These are phyloP conservation scores for Eleusine coracana DNA, from an alignment of 176 grass and related monocot genomes.

Conservation along the genomic window DNA sequence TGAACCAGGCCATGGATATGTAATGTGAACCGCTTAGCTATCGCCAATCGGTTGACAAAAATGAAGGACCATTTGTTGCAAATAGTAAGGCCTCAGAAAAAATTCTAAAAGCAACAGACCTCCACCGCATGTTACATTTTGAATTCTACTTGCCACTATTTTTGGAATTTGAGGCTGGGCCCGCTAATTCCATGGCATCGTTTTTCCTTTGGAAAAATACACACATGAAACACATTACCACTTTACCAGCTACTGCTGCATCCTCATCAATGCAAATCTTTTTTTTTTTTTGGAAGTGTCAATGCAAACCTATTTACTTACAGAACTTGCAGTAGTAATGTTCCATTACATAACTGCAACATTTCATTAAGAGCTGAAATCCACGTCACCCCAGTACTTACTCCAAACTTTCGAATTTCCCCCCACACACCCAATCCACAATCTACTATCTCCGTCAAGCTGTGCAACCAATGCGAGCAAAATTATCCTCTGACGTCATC, in stretches of 20 bases:
- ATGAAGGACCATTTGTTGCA: neutral
- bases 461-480: neutral
- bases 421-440: neutral
- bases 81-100: too few relatives aligned
- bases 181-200: neutral
- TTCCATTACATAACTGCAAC: neutral
- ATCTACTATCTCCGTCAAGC: neutral
- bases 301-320: neutral
- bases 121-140: neutral
- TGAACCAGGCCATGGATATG: conserved; percentile 16
- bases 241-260: neutral
- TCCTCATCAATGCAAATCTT: neutral
- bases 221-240: neutral
- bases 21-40: neutral
- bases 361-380: neutral
- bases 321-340: neutral
- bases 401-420: neutral
- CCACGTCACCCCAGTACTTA: neutral
- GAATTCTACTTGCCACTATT: neutral
- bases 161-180: neutral
- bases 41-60: neutral
- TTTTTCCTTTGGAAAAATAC: neutral
- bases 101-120: neutral
- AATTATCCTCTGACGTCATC: conserved; percentile 5
- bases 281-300: neutral